These are phyloP conservation scores for Trifolium subterraneum DNA, from an alignment of 306 rosid genomes.

Conservation along the genomic window DNA sequence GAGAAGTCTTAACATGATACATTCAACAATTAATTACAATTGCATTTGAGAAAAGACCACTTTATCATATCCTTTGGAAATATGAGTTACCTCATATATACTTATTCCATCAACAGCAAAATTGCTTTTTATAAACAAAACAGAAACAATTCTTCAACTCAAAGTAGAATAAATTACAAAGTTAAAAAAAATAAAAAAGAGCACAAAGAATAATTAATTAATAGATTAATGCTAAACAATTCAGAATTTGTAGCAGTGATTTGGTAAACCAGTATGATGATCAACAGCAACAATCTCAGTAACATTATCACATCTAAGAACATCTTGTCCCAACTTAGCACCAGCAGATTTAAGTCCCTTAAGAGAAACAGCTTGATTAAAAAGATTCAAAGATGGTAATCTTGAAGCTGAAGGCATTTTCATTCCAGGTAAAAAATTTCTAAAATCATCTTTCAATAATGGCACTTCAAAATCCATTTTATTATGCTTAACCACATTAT, in stretches of 20 bases:
- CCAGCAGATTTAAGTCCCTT: conserved; percentile 92
- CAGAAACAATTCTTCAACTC: conserved; percentile 35
- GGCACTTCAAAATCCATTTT: conserved; percentile 92
- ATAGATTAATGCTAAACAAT: conserved; percentile 28
- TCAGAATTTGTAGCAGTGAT: conserved; percentile 70
- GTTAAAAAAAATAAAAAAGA: not conserved
- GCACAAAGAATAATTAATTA: conserved; percentile 41
- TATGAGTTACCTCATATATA: conserved; percentile 36
- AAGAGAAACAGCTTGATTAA: conserved; percentile 79
- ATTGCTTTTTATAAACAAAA: conserved; percentile 24
- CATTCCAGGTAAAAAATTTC: conserved; percentile 61
- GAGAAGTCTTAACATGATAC: not conserved
- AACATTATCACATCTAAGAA: conserved; percentile 69
- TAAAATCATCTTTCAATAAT: conserved; percentile 71
- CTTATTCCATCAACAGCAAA: conserved; percentile 41
- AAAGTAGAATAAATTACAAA: not conserved
- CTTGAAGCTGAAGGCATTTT: conserved; percentile 83
- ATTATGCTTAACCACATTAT: conserved; percentile 77
- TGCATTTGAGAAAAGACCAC: conserved; percentile 4
- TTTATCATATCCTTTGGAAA: conserved; percentile 2
- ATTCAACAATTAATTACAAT: conserved; percentile 22
- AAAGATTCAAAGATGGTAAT: conserved; percentile 84
- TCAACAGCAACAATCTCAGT: conserved; percentile 80
- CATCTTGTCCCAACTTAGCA: conserved; percentile 92
- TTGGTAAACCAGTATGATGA: conserved; percentile 79